Conservation (phyloP, 2,329 filamentous ascomycete species). For the Aspergillus eucalypticola region DNA sequence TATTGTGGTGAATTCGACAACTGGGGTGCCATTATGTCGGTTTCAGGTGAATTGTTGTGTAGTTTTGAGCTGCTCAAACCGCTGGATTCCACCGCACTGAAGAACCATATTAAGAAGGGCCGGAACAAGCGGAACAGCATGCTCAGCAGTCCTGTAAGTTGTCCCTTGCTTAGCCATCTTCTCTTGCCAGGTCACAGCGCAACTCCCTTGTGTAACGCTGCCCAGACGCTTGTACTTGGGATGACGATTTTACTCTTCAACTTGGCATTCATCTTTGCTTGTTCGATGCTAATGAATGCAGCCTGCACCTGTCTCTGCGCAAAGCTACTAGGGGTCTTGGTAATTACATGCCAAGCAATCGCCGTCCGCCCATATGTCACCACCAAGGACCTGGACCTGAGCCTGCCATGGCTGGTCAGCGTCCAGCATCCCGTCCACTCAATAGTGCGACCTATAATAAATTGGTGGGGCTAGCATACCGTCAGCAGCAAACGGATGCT, state of each 20-base stretch:
- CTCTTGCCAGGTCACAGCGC: constrained; percentile 24
- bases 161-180: constrained; percentile 20
- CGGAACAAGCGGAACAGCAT: constrained; percentile 92
- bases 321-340: constrained; percentile 42
- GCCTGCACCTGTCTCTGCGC: constrained; percentile 49
- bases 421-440: constrained; percentile 13
- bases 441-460: constrained; percentile 9
- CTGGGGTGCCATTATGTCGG: constrained; percentile 98
- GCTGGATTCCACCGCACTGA: constrained; percentile 90
- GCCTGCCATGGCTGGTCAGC: constrained; percentile 9
- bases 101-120: constrained; percentile 98
- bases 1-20: constrained; percentile 99
- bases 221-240: constrained; percentile 22
- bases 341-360: constrained; percentile 24
- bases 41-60: constrained; percentile 88
- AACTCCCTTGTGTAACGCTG: constrained; percentile 23
- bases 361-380: constrained; percentile 23
- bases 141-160: constrained; percentile 90
- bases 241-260: constrained; percentile 5
- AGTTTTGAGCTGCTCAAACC: constrained; percentile 97
- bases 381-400: constrained; percentile 20
- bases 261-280: not conserved
- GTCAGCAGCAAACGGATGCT: constrained; percentile 14
- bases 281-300: constrained; percentile 28
- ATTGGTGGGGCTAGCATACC: constrained; percentile 12